phyloP scores from a whole-genome alignment of 257 asterid genomes.

The Petunia axillaris region DNA sequence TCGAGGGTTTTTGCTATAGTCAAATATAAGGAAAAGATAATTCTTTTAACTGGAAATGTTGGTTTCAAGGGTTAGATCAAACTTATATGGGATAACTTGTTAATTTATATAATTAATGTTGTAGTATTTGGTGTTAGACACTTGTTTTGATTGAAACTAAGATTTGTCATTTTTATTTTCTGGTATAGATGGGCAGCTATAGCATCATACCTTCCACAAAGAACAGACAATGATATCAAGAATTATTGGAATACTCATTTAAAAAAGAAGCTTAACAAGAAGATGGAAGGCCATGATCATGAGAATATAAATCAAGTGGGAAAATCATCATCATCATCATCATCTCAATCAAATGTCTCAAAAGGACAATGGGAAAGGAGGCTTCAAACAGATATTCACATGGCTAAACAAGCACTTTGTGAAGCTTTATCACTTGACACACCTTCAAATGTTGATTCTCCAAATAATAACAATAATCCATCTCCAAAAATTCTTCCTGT shows the following conservation, averaged over 20 bases:
- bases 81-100: too few species aligned
- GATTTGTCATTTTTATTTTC: neutral
- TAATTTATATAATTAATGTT: neutral
- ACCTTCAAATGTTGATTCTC: neutral
- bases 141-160: neutral
- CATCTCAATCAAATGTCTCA: constrained; percentile 42
- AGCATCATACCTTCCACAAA: constrained; percentile 83
- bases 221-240: constrained; percentile 89
- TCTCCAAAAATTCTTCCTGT: constrained; percentile 12
- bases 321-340: constrained; percentile 20
- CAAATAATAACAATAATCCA: neutral
- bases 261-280: constrained; percentile 61
- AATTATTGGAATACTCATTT: constrained; percentile 89
- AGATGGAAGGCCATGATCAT: constrained; percentile 40
- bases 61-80: too few species aligned
- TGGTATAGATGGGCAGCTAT: constrained; percentile 88
- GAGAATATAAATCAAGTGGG: constrained; percentile 32
- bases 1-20: too few species aligned
- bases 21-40: too few species aligned
- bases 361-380: constrained; percentile 93
- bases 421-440: constrained; percentile 73
- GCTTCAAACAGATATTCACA: constrained; percentile 89
- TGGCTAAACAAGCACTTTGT: constrained; percentile 79
- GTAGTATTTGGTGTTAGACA: neutral
- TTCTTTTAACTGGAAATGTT: too few species aligned